These are phyloP conservation scores for Alternaria viburni DNA, from an alignment of 2,329 filamentous ascomycete species.

Conservation along the genomic window DNA sequence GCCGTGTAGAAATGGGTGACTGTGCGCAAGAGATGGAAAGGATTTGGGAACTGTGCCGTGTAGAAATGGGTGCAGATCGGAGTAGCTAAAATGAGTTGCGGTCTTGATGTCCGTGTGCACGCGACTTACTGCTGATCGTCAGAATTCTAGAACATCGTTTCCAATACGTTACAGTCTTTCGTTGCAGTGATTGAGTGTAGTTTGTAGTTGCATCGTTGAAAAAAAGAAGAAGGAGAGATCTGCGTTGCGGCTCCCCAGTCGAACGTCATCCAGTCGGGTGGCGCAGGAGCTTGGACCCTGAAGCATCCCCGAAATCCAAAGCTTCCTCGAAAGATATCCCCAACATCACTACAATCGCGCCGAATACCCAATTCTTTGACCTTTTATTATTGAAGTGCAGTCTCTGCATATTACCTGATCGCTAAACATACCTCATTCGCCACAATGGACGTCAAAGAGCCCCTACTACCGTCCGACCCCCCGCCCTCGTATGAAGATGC, in stretches of 20 bases:
- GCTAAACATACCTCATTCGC: neutral
- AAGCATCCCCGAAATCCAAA: neutral
- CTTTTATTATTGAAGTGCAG: neutral
- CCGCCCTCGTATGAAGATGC: conserved; percentile 53
- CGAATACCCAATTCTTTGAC: neutral
- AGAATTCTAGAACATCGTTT: no score
- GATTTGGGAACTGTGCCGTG: no score
- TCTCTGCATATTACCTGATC: neutral
- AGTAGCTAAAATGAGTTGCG: no score
- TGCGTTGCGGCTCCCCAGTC: neutral
- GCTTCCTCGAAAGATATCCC: neutral
- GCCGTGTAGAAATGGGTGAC: no score
- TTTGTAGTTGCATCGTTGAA: no score
- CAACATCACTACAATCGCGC: neutral
- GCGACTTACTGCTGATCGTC: no score
- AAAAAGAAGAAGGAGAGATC: neutral
- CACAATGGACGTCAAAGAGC: conserved; percentile 16
- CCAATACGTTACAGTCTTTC: no score
- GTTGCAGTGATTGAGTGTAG: no score
- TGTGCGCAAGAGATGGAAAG: no score
- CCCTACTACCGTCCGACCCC: conserved; percentile 45
- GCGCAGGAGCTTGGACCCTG: conserved; percentile 2
- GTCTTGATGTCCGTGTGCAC: no score
- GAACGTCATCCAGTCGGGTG: neutral
- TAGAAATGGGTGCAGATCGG: no score